Base-by-base conservation (phyloP, 1,284 basidiomycete genomes). In the Exsudoporus floridanus region DNA sequence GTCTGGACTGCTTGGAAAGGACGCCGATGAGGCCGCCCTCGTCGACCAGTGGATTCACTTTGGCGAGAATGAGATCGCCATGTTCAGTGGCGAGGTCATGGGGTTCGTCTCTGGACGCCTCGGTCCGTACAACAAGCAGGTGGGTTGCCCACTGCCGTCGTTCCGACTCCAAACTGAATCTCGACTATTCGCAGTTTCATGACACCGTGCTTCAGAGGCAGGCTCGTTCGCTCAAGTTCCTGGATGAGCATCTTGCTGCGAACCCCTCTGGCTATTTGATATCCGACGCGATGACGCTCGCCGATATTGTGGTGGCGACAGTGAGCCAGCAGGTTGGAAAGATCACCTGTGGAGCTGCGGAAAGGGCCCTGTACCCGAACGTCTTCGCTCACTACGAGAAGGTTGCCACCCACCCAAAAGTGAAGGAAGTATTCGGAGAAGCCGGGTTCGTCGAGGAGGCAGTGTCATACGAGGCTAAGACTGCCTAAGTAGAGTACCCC, bases 261-360 rank as follows among this genome's bases (percentile, higher is more conserved):
- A 72, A 74, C 59, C 78, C 79, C 37, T 55, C 57, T 37, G 65
- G 61, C 2, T 86, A 78, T 74, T 72, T 86, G 59, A 77, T 84
- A 47, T 77, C 77, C 51, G 79, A 85, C 66, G 73, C 76, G 60
- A 72, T 86, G 70, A 81, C 84, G 52, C 73, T 84, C 46, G 84
- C 82, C 50, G 85, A 87, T 62, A 71, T 87, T 65, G 69, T 73
- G 51, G 56, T 83, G 52, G 81, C 74, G 37, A 68, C 75, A 25
- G 66, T 73, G 58, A 70, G 76, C 55, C 58, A 65, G 62, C 63
- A 66, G 57, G 58, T 63, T 25, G 66, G 60, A 41, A 57, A 46
- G 41, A 61, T 69, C 46, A 65, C 75, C 40, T 67, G 79, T 54
- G 81, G 78, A 58, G 69, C 72, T 43, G 60, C 67, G 23, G 61